Conservation (phyloP, 108 stramenopile genomes). For the Mayamaea pseudoterrestris region DNA sequence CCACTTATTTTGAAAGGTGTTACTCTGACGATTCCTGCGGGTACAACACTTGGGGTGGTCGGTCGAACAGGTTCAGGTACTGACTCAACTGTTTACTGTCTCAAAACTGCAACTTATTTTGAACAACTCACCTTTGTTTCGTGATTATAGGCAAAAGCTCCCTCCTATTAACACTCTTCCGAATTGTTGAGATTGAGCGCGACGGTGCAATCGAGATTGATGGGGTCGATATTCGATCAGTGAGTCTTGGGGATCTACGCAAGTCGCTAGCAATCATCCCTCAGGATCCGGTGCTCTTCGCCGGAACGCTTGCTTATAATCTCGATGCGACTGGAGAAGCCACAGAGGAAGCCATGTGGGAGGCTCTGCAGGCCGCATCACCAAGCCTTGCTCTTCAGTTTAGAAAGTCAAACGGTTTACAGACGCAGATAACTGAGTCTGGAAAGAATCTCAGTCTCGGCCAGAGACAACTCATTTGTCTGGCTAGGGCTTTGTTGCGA, state of each 20-base stretch:
- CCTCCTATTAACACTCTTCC: slow-evolving; percentile 80
- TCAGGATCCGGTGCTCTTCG: slow-evolving; percentile 91
- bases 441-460: slow-evolving; percentile 84
- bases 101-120: background rate
- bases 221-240: slow-evolving; percentile 78
- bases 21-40: slow-evolving; percentile 36
- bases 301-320: slow-evolving; percentile 80
- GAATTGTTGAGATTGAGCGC: slow-evolving; percentile 60
- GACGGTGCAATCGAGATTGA: slow-evolving; percentile 76
- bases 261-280: slow-evolving; percentile 82
- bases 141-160: slow-evolving; percentile 78
- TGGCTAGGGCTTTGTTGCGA: slow-evolving; percentile 82
- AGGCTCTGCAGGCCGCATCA: slow-evolving; percentile 63
- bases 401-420: slow-evolving; percentile 28
- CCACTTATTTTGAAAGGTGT: slow-evolving; percentile 53
- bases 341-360: slow-evolving; percentile 56
- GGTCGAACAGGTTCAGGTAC: slow-evolving; percentile 47
- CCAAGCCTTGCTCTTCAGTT: slow-evolving; percentile 46
- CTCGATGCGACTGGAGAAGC: slow-evolving; percentile 69
- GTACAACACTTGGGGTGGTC: slow-evolving; percentile 60
- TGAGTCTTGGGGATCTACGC: slow-evolving; percentile 70
- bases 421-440: slow-evolving; percentile 55
- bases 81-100: too few relatives aligned
- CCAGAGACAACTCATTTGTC: slow-evolving; percentile 81
- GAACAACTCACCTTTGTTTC: background rate